A percentile compares a stretch with the other conserved stretches of the same genome.
Conservation (phyloP, 2,329 filamentous ascomycete species). For the Furcasterigmium sp. region DNA sequence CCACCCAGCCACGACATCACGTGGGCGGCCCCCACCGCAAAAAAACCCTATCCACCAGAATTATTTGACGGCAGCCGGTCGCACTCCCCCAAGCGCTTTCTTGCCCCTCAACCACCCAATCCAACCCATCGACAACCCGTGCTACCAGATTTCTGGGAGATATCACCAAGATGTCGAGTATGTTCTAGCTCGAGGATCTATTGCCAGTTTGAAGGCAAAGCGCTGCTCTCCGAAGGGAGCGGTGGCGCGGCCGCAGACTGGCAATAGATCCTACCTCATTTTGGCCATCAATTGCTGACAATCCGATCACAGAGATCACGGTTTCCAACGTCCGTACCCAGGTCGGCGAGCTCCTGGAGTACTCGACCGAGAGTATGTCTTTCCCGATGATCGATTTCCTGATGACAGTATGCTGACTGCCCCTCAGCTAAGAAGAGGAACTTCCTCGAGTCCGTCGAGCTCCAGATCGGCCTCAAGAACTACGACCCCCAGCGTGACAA, state of each 20-base stretch:
- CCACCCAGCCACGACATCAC: background rate
- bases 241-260: no score
- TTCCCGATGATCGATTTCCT: background rate
- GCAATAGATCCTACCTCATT: no score
- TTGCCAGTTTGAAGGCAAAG: no score
- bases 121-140: constrained; percentile 11
- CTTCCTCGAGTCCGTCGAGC: constrained; percentile 90
- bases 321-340: constrained; percentile 92
- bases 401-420: background rate
- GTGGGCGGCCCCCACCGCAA: background rate
- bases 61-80: constrained; percentile 1
- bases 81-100: background rate
- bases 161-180: constrained; percentile 15
- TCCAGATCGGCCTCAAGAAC: constrained; percentile 94
- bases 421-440: constrained; percentile 84
- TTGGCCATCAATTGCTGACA: background rate
- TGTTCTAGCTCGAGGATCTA: background rate
- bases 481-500: constrained; percentile 99
- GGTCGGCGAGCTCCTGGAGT: constrained; percentile 89
- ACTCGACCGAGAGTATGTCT: constrained; percentile 55
- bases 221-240: no score
- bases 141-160: constrained; percentile 16
- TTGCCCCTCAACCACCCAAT: constrained; percentile 1
- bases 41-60: constrained; percentile 7
- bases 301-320: constrained; percentile 55